These are phyloP conservation scores for Aureobasidium pullulans DNA, from an alignment of 2,329 filamentous ascomycete genomes.

Conservation along the genomic window DNA sequence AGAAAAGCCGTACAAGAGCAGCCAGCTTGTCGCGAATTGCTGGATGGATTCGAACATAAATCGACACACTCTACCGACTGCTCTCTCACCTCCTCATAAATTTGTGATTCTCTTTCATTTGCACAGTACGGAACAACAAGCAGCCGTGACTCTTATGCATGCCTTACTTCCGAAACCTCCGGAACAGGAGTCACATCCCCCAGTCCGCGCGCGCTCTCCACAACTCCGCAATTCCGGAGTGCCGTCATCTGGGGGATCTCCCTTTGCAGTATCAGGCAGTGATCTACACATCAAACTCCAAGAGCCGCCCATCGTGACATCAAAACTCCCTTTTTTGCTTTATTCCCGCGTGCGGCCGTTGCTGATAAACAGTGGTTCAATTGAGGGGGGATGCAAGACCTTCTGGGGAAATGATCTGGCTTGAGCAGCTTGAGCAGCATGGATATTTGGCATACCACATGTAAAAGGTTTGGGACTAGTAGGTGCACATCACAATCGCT, in stretches of 20 bases:
- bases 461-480: not conserved
- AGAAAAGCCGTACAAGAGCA: too few relatives aligned
- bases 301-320: not conserved
- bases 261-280: not conserved
- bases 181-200: not conserved
- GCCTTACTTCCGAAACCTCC: too few relatives aligned
- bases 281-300: not conserved
- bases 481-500: not conserved
- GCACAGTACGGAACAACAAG: too few relatives aligned
- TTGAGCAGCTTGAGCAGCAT: not conserved
- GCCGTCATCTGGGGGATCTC: not conserved
- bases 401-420: not conserved
- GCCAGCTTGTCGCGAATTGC: too few relatives aligned
- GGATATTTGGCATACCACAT: not conserved
- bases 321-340: not conserved
- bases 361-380: not conserved
- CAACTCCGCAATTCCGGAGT: not conserved
- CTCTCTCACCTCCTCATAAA: too few relatives aligned
- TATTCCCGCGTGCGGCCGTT: not conserved
- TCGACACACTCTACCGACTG: too few relatives aligned
- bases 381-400: not conserved
- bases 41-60: too few relatives aligned
- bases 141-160: too few relatives aligned
- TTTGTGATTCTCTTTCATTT: too few relatives aligned
- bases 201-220: not conserved